These are phyloP conservation scores for Camelina neglecta DNA, from an alignment of 345 rosid genomes.

Conservation along the genomic window DNA sequence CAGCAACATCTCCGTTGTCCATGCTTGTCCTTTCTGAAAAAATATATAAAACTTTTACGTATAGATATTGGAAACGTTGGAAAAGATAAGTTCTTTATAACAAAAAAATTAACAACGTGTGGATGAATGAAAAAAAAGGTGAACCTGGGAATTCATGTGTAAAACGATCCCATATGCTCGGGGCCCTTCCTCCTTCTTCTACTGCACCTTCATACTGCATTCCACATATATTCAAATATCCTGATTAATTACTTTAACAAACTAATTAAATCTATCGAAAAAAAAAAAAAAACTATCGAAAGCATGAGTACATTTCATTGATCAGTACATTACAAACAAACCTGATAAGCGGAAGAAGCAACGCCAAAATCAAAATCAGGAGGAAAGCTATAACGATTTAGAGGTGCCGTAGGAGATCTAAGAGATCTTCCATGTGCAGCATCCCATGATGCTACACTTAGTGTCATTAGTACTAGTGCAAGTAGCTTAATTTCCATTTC, in stretches of 20 bases:
- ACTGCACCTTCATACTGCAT: constrained; percentile 51
- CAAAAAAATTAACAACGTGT: too few relatives aligned
- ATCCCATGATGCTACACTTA: constrained; percentile 16
- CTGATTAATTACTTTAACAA: too few relatives aligned
- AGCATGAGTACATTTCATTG: too few relatives aligned
- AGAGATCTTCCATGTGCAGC: constrained; percentile 29
- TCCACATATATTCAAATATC: background rate
- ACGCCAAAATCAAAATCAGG: constrained; percentile 45
- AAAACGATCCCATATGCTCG: constrained; percentile 48
- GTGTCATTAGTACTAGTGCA: constrained; percentile 16
- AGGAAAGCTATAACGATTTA: constrained; percentile 42
- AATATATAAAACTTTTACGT: background rate
- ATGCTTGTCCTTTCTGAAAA: background rate
- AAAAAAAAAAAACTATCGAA: too few relatives aligned
- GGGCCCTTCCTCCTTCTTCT: constrained; percentile 46
- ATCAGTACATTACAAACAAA: background rate
- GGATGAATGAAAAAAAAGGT: background rate
- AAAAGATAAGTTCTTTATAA: too few relatives aligned
- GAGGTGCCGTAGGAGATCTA: background rate
- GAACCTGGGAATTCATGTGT: constrained; percentile 44
- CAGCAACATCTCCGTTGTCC: constrained; percentile 9
- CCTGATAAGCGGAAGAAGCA: constrained; percentile 49
- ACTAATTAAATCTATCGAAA: too few relatives aligned
- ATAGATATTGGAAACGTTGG: background rate
- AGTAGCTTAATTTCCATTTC: constrained; percentile 25